Percentiles rank a stretch among this genome's conserved stretches.
Evolutionary conservation across 1,284 basidiomycete species (phyloP).

Genomic region (Neonothopanus nambi): DNA sequence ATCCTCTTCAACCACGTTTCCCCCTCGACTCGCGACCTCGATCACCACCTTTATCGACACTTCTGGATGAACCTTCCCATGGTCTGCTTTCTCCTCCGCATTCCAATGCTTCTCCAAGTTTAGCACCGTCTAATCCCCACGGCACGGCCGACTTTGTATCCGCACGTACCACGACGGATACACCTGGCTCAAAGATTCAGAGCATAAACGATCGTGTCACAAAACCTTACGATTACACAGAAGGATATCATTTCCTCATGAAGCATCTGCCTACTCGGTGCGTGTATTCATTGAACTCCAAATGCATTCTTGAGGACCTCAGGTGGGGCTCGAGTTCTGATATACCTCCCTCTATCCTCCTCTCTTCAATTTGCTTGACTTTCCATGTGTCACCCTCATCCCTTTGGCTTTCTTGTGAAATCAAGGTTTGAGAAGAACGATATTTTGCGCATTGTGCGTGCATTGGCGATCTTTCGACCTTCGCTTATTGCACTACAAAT

Average conservation of each 20-base stretch:
- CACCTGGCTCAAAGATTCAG: constrained; percentile 45
- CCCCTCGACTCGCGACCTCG: constrained; percentile 44
- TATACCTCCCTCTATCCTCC: constrained; percentile 20
- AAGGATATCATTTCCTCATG: constrained; percentile 94
- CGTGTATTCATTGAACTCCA: constrained; percentile 39
- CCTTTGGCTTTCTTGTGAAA: constrained; percentile 15
- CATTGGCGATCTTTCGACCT: constrained; percentile 92
- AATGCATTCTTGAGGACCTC: constrained; percentile 36
- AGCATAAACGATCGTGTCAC: constrained; percentile 76
- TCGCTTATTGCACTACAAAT: constrained; percentile 96
- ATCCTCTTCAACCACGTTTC: constrained; percentile 50
- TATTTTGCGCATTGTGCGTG: constrained; percentile 90
- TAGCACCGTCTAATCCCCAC: constrained; percentile 26
- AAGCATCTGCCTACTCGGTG: constrained; percentile 85
- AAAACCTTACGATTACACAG: constrained; percentile 88
- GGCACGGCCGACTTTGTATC: constrained; percentile 27
- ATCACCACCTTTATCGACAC: constrained; percentile 37
- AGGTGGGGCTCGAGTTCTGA: constrained; percentile 43
- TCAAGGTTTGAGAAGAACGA: constrained; percentile 93
- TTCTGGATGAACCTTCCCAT: constrained; percentile 34
- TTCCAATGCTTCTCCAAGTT: constrained; percentile 38
- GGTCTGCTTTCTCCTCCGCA: constrained; percentile 44
- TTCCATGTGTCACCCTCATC: constrained; percentile 15
- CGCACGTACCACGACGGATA: constrained; percentile 21
- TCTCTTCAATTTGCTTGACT: constrained; percentile 21